Percentiles rank a stretch among this genome's conserved stretches.
phyloP scores from a whole-genome alignment of 2,329 filamentous ascomycete species.

The Xylariaceae sp. region DNA sequence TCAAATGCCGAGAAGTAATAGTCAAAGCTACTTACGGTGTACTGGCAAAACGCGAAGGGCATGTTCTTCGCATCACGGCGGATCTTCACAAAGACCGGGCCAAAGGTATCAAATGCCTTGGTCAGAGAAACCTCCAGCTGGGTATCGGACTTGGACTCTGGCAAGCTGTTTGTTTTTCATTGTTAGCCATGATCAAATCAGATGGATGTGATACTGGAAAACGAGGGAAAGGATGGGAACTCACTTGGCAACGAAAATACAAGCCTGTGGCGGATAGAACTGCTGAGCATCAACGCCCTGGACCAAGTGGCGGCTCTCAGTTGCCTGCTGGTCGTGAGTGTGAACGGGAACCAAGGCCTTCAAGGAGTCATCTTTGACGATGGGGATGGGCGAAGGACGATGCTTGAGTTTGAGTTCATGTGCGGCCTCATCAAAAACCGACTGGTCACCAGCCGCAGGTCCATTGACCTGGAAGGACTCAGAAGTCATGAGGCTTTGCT shows the following conservation, averaged over 20 bases:
- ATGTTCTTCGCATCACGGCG: conserved; percentile 52
- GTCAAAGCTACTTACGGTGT: conserved; percentile 43
- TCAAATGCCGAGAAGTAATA: background rate
- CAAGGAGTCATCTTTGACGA: conserved; percentile 3
- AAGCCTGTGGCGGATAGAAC: conserved; percentile 50
- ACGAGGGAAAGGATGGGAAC: conserved; percentile 28
- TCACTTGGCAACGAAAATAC: conserved; percentile 64
- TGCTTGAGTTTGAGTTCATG: background rate
- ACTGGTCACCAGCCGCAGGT: too few species aligned
- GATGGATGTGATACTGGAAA: background rate
- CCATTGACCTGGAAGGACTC: background rate
- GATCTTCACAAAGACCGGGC: conserved; percentile 58
- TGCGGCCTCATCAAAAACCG: too few species aligned
- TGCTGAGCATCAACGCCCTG: conserved; percentile 46
- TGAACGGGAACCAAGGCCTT: conserved; percentile 10
- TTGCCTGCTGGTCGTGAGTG: conserved; percentile 8
- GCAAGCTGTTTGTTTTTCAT: conserved; percentile 39
- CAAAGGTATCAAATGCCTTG: conserved; percentile 48
- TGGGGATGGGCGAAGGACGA: conserved; percentile 2
- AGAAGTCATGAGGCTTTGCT: background rate
- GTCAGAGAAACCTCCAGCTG: conserved; percentile 50
- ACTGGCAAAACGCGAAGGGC: conserved; percentile 62
- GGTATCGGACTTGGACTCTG: conserved; percentile 44
- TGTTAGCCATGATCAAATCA: background rate
- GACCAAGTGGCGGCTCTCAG: conserved; percentile 22